phyloP scores from a whole-genome alignment of 177 flowering plant species.

The Vitis hybrid region DNA sequence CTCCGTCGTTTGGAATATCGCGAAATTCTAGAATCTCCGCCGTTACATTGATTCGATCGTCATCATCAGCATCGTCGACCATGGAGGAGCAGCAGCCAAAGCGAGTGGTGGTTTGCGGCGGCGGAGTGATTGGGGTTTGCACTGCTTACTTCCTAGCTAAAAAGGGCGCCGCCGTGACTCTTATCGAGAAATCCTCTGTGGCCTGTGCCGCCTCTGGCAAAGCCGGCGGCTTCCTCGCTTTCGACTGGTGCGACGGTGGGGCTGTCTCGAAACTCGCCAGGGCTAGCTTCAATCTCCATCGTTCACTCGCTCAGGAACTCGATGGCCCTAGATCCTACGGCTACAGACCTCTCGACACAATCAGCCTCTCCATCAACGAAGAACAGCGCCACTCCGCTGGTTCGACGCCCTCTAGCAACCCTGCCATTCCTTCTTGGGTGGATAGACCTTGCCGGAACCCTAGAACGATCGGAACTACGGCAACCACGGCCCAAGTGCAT shows the following conservation, averaged over 20 bases:
- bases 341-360: constrained; percentile 68
- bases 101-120: constrained; percentile 82
- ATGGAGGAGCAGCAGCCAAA: constrained; percentile 27
- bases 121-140: constrained; percentile 94
- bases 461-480: constrained; percentile 57
- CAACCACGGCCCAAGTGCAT: constrained; percentile 89
- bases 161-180: constrained; percentile 69
- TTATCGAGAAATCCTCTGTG: constrained; percentile 79
- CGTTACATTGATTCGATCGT: constrained; percentile 11
- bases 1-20: background rate
- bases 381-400: constrained; percentile 10
- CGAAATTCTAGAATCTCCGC: constrained; percentile 2
- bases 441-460: constrained; percentile 58
- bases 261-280: constrained; percentile 72
- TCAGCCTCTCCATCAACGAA: constrained; percentile 58
- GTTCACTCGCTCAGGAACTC: constrained; percentile 68
- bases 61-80: constrained; percentile 11
- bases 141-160: constrained; percentile 84
- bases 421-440: constrained; percentile 59
- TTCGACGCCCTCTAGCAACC: constrained; percentile 9
- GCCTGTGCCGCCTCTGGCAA: constrained; percentile 98
- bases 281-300: constrained; percentile 91
- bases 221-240: constrained; percentile 94
- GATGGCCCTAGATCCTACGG: constrained; percentile 73
- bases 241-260: constrained; percentile 91